A percentile compares a stretch with the other conserved stretches of the same genome.
These are phyloP conservation scores for Pilasporangium apinafurcum DNA, from an alignment of 352 stramenopile species.

Conservation along the genomic window DNA sequence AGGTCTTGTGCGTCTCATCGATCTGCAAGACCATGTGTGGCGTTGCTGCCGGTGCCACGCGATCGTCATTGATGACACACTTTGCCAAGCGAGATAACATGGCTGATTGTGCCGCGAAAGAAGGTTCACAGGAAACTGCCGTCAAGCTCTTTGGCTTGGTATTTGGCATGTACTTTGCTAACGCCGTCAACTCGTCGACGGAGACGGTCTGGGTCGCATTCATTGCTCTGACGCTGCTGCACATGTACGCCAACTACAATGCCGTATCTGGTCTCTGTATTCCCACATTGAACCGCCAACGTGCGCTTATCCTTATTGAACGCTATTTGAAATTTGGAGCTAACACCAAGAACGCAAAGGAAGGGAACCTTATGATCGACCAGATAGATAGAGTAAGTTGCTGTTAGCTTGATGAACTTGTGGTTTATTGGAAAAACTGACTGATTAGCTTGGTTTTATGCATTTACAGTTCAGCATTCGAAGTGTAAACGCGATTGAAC, in stretches of 20 bases:
- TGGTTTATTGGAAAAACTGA: too few species aligned
- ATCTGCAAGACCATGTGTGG: slow-evolving; percentile 95
- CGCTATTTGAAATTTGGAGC: slow-evolving; percentile 24
- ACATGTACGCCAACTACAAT: slow-evolving; percentile 94
- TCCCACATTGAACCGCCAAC: slow-evolving; percentile 81
- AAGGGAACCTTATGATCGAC: slow-evolving; percentile 12
- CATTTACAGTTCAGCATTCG: slow-evolving; percentile 36
- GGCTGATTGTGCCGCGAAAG: slow-evolving; percentile 93
- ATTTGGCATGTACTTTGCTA: slow-evolving; percentile 82
- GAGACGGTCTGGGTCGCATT: slow-evolving; percentile 89
- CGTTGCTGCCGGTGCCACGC: slow-evolving; percentile 91
- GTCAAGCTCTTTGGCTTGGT: slow-evolving; percentile 93
- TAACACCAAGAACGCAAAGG: slow-evolving; percentile 10
- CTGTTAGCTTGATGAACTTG: background rate
- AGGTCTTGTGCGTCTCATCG: slow-evolving; percentile 80
- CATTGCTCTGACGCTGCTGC: slow-evolving; percentile 85
- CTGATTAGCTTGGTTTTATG: background rate
- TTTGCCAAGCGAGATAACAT: slow-evolving; percentile 85
- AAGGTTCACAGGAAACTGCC: slow-evolving; percentile 94
- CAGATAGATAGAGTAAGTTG: slow-evolving; percentile 15
- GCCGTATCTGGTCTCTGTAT: slow-evolving; percentile 86
- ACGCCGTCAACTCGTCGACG: slow-evolving; percentile 56
- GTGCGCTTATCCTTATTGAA: slow-evolving; percentile 48
- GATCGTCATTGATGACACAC: slow-evolving; percentile 88
- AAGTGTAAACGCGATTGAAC: slow-evolving; percentile 55